phyloP scores from a whole-genome alignment of 148 eudicot species.

The Silene latifolia region DNA sequence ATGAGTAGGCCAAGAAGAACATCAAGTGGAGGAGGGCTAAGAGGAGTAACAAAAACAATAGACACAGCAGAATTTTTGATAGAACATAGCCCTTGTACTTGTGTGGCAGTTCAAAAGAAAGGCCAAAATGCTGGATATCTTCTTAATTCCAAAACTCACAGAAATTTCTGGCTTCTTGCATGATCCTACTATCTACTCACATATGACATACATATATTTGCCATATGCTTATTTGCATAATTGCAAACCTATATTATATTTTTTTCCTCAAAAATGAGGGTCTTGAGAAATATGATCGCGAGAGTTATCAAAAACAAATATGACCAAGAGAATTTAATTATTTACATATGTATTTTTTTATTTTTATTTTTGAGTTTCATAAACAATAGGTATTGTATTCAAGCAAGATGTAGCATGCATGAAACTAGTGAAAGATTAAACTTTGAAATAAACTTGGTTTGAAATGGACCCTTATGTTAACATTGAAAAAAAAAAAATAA shows the following conservation, averaged over 20 bases:
- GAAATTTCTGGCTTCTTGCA: constrained; percentile 64
- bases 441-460: background rate
- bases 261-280: background rate
- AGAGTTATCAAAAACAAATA: background rate
- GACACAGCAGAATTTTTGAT: constrained; percentile 59
- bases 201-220: no score
- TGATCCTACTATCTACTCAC: constrained; percentile 10
- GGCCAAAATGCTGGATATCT: constrained; percentile 62
- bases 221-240: no score
- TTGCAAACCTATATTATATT: background rate
- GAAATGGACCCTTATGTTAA: background rate
- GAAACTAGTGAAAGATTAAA: background rate
- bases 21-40: constrained; percentile 7
- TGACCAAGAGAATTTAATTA: background rate
- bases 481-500: no score
- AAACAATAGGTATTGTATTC: no score
- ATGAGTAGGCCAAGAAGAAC: constrained; percentile 15
- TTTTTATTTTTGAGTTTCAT: background rate
- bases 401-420: background rate
- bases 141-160: constrained; percentile 57
- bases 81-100: constrained; percentile 57
- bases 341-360: no score
- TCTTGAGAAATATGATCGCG: background rate
- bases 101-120: constrained; percentile 62
- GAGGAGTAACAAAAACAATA: constrained; percentile 29